Evolutionary conservation across 1,284 basidiomycete species (phyloP), one percentile per base, ranked within the genome.

Genomic region (Trichosporon sp.): DNA sequence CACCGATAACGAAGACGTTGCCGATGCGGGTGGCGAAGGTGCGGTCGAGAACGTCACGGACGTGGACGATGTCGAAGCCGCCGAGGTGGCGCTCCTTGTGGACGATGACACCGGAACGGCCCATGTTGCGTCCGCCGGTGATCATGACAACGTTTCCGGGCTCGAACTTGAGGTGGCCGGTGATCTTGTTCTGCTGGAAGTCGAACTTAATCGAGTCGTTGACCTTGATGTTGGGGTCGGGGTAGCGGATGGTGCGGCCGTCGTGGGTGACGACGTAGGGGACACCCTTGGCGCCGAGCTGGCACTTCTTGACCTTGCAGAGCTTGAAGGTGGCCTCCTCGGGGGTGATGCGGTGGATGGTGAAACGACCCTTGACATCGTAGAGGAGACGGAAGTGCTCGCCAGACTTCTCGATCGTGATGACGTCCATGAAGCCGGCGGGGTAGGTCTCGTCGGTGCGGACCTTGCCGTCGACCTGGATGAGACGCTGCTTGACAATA

Each of bases 321-420:
- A 99, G 94, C 87, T 99, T 99, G 91, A 96, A 99, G 79, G 88
- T 86, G 66, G 96, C 94, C 86, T 99, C 96, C 87, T 99, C 97
- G 65, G 92, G 88, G 75, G 95, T 95, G 89, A 99, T 99, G 82
- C 97, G 94, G 89, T 99, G 96, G 85, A 99, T 96, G 75, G 95
- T 92, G 88, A 99, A 99, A 78, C 96, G 95, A 77, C 96, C 95
- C 88, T 99, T 99, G 85, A 98, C 90, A 83, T 99, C 97, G 88
- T 99, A 99, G 65, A 99, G 88, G 77, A 99, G 89, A 85, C 96
- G 96, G 92, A 99, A 99, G 88, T 98, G 92, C 87, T 99, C 96
- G 85, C 92, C 93, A 64, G 96, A 98, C 85, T 95, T 95, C 86
- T 99, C 97, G 77, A 99, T 93, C 71, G 93, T 90, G 83, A 99